Evolutionary conservation across 2,329 filamentous ascomycete species (phyloP), one percentile per base, ranked within the genome.

Genomic region (Pseudofabraea citricarpa): DNA sequence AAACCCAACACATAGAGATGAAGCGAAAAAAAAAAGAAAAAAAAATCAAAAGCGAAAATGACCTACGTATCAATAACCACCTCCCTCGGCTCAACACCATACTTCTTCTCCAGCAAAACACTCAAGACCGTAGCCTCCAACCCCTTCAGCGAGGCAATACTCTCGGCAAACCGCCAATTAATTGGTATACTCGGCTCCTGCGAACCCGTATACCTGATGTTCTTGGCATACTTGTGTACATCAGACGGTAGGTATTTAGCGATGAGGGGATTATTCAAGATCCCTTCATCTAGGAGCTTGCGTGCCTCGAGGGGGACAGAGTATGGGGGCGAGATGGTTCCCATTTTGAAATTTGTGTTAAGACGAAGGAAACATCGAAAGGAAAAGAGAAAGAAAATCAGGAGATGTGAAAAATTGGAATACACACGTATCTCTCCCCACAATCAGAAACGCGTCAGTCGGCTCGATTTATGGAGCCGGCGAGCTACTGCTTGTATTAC

Each of bases 101-200:
- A 75, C 47, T 74, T 74, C n/a, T 60, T 59, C 38, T 64, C 62
- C 6, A 75, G 42, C 8, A 76, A 55, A 1, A 63, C 61, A 37
- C 67, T 69, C 21, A 75, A 49, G 48, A 74, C 61, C 0, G 65
- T 63, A 7, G 71, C 72, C 51, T 75, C 72, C 15, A 73, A 56
- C 1, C 60, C 72, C 52, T 75, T 75, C 21, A 76, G 49, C 2
- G 71, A 61, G 0, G 72, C 65, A 1, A 74, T 68, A 36, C 71
- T 74, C 54, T 78, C 75, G 2, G 74, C 73, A 40, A 77, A 74
- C 2, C 74, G 64, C 74, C 75, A 79, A 40, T 74, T 76, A 55
- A 79, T 72, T 0, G 74, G 72, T 8, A 77, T 65, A 35, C 61
- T 69, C 0, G 73, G 73, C 21, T 56, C 55, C 19, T 62, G 52